Evolutionary conservation across 225 moss, liverwort and hornwort genomes (phyloP), one percentile per base, ranked within the genome.

Genomic region (Polytrichum commune): DNA sequence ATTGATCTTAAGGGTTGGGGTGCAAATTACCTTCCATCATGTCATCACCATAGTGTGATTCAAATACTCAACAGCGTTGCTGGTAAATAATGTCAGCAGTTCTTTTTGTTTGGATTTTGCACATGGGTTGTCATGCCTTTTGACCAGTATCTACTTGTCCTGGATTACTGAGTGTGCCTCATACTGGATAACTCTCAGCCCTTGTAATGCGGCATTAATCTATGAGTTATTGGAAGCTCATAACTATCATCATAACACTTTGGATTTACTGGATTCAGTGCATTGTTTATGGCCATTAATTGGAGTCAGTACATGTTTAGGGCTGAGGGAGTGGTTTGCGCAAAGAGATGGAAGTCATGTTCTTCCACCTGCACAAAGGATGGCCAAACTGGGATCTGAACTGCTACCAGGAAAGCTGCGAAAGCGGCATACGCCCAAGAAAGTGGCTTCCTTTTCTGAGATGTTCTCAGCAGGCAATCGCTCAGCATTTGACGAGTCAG

Each of bases 1-100:
- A 92, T 94, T 79, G 94, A 94, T 79, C 75, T 94, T 65, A 94
- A 90, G 82, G 94, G 94, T 73, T 94, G 92, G 92, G 94, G 94
- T 73, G 90, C 84, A 68, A 92, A 90, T 72, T 76, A 81, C 73
- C 60, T 94, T 60, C 94, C 94, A 57, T 66, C 77, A 35, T 92
- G 86, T 61, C 92, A 94, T 80, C 83, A 89, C 66, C 90, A 90
- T 63, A 80, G 78, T 64, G 88, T 94, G 38, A 81, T 91, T 63
- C 90, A 94, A 72, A 94, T 94, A 78, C 80, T 94, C 63, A 94
- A 89, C 66, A 92, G 87, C 77, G 92, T 92, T 76, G 90, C 94
- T 73, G 91, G 93, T 94, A 84, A 67, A 27, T 10, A 26, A 69
- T 46, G 13, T 46, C 46, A 13, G 13, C 13, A 46, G 46, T 10